Conservation (phyloP, 140 eudicot genomes). For the Erigeron philadelphicus region DNA sequence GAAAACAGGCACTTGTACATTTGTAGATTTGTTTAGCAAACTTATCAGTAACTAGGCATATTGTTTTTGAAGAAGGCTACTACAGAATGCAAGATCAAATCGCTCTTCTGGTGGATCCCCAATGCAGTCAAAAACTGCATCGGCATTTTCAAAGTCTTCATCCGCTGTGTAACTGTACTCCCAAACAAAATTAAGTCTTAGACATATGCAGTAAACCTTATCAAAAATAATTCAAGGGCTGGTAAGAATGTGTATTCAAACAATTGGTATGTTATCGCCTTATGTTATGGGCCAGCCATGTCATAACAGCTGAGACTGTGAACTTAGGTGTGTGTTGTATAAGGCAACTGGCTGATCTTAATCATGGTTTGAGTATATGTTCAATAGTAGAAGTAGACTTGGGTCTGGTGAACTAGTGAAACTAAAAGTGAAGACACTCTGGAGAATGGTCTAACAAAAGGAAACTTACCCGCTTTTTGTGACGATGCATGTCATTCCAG, state of each 20-base stretch:
- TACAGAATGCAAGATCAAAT: slow-evolving; percentile 77
- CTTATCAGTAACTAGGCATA: slow-evolving; percentile 34
- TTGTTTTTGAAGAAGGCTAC: slow-evolving; percentile 76
- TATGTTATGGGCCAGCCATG: no score
- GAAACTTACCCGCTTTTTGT: slow-evolving; percentile 85
- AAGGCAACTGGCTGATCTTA: background rate
- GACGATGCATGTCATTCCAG: slow-evolving; percentile 92
- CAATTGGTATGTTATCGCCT: no score
- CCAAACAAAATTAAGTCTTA: background rate
- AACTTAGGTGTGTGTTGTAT: no score
- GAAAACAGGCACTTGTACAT: background rate
- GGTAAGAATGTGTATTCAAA: no score
- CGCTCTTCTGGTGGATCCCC: slow-evolving; percentile 98
- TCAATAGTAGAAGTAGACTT: no score
- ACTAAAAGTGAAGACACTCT: no score
- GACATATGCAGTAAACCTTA: background rate
- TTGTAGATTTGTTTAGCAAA: background rate
- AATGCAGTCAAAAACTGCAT: slow-evolving; percentile 95
- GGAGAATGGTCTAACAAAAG: background rate
- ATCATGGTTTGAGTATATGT: background rate
- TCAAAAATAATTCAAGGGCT: no score
- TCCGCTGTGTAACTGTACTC: slow-evolving; percentile 78
- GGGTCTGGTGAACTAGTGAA: background rate
- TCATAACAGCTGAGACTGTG: no score
- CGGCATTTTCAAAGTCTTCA: slow-evolving; percentile 86